phyloP scores from a whole-genome alignment of 2,329 filamentous ascomycete species.

The Aspergillus latus region DNA sequence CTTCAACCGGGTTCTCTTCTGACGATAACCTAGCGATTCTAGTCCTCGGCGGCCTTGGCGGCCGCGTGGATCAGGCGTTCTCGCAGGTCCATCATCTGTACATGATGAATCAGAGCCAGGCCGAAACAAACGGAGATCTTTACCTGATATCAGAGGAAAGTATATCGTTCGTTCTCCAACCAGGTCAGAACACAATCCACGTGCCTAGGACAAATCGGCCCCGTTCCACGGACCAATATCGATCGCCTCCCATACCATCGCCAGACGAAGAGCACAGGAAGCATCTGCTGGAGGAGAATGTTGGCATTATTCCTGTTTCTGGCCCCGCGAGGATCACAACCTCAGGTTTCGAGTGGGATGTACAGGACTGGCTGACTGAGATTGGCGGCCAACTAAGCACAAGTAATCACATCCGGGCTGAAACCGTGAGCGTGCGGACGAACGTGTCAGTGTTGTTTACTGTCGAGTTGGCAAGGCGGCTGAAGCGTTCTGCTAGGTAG shows the following conservation, averaged over 20 bases:
- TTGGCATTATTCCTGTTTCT: conserved; percentile 82
- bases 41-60: conserved; percentile 79
- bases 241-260: neutral
- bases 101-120: conserved; percentile 41
- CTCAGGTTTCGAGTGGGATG: conserved; percentile 85
- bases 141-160: conserved; percentile 80
- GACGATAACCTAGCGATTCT: conserved; percentile 61
- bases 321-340: conserved; percentile 78
- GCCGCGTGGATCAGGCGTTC: conserved; percentile 88
- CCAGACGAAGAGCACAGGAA: conserved; percentile 29
- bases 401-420: conserved; percentile 71
- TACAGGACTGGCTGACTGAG: conserved; percentile 73
- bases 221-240: neutral
- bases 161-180: conserved; percentile 76
- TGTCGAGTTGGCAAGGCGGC: conserved; percentile 57
- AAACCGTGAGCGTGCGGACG: conserved; percentile 61
- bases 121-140: conserved; percentile 53
- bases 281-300: conserved; percentile 66
- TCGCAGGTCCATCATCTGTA: conserved; percentile 85
- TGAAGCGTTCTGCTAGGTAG: conserved; percentile 29
- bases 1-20: neutral
- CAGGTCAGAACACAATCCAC: conserved; percentile 66
- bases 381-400: conserved; percentile 75
- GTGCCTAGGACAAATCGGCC: conserved; percentile 51
- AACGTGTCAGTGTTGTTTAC: conserved; percentile 71